phyloP scores from a whole-genome alignment of 768 basidiomycete species.

The Boletus rubescentipes region DNA sequence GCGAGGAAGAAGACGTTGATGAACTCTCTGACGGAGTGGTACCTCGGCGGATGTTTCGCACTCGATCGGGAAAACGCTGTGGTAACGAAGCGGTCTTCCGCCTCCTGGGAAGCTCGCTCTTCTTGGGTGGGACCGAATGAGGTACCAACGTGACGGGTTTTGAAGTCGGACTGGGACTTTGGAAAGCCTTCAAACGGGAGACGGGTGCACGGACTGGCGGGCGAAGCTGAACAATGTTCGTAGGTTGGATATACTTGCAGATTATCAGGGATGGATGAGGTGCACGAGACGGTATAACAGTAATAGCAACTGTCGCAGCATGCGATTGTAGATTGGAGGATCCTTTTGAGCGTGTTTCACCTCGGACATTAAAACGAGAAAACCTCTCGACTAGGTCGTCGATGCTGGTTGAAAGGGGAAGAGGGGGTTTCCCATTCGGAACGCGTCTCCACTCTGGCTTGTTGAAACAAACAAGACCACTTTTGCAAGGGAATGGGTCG shows the following conservation, averaged over 20 bases:
- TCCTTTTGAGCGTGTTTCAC: no score
- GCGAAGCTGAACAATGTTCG: no score
- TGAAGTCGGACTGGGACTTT: no score
- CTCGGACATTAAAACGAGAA: no score
- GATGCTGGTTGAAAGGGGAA: background rate
- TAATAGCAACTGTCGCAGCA: no score
- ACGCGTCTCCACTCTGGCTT: background rate
- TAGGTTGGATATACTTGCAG: no score
- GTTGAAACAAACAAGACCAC: background rate
- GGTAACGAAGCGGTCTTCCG: conserved; percentile 12
- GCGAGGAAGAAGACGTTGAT: conserved; percentile 2
- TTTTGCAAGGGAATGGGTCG: background rate
- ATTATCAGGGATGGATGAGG: no score
- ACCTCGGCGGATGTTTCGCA: background rate
- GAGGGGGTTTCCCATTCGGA: background rate
- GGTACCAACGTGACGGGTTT: no score
- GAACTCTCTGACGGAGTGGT: conserved; percentile 9
- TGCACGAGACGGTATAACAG: no score
- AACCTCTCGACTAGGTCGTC: background rate
- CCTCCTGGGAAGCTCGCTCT: background rate
- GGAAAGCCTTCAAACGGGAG: no score
- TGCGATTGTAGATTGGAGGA: no score
- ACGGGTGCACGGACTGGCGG: no score
- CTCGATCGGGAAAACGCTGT: background rate
- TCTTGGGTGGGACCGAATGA: background rate